Evolutionary conservation across 2,329 filamentous ascomycete genomes (phyloP), one percentile per base, ranked within the genome.

Genomic region (Blastomyces emzantsi): DNA sequence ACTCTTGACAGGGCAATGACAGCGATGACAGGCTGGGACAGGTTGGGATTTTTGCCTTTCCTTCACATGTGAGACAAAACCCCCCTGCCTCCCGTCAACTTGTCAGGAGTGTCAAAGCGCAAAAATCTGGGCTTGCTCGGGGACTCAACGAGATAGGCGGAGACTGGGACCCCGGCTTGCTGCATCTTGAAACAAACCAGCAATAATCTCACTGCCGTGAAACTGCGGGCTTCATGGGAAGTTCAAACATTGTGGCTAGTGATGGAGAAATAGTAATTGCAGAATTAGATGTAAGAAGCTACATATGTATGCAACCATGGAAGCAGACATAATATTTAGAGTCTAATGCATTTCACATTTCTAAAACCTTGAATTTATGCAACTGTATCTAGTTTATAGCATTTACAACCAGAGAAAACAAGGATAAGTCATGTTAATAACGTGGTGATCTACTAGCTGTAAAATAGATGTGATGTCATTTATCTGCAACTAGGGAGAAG

Each of bases 221-320:
- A 56, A 56, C 54, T 30, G n/a, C n/a, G 54, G 54, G 7, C 30
- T 39, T n/a, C 19, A 9, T 39, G 19, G 28, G 30, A n/a, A 22
- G 52, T 55, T 55, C 28, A 55, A 55, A 55, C 52, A 55, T 28
- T 22, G 13, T 49, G 47, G 47, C n/a, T 49, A 22, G 47, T 49
- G 47, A 22, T 49, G 47, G 22, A 2, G n/a, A 13, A 25, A 49
- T 49, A 39, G 8, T 49, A 19, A 11, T 49, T 22, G 45, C 19
- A 19, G 6, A 19, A 45, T 45, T 39, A 39, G 36, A 39, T 39
- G 36, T 3, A 39, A 7, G 36, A 39, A 39, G 36, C 36, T 13
- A 39, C 36, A 39, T 39, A 30, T n/a, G n/a, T n/a, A 39, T 11
- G 36, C 17, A 49, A 5, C n/a, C 47, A 25, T 49, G 47, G 22